A percentile compares a stretch with the other conserved stretches of the same genome.
phyloP scores from a whole-genome alignment of 2,329 filamentous ascomycete species.

The Pseudogymnoascus sp. region DNA sequence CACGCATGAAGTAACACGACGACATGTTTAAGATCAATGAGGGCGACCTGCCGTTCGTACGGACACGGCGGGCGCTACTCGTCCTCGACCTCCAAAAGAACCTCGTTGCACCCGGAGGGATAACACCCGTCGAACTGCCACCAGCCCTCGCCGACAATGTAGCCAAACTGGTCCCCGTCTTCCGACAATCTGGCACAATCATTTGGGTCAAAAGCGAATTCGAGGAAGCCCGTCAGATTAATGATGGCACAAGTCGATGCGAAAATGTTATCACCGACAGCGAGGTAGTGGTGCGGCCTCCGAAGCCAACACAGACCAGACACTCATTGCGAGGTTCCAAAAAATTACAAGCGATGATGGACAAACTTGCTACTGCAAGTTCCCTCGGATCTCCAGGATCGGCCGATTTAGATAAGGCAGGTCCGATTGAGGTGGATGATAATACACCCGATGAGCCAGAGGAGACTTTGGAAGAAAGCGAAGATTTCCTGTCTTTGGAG shows the following conservation, averaged over 20 bases:
- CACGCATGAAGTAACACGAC: neutral
- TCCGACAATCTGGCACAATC: constrained; percentile 64
- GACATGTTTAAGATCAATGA: constrained; percentile 49
- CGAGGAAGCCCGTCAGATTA: constrained; percentile 48
- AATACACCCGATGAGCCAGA: constrained; percentile 8
- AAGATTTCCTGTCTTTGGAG: constrained; percentile 23
- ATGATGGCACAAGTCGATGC: constrained; percentile 35
- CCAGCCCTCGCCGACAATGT: constrained; percentile 60
- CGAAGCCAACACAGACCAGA: neutral
- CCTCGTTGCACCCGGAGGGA: constrained; percentile 62
- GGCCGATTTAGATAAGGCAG: neutral
- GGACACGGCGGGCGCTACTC: constrained; percentile 62
- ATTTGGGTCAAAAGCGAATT: constrained; percentile 81
- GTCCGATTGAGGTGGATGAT: constrained; percentile 8
- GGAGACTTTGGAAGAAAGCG: constrained; percentile 9
- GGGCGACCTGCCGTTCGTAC: constrained; percentile 45
- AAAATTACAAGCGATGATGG: neutral
- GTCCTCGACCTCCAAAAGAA: constrained; percentile 87
- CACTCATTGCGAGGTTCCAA: neutral
- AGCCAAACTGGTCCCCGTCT: constrained; percentile 56
- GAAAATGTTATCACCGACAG: constrained; percentile 26
- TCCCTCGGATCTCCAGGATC: neutral
- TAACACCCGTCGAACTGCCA: constrained; percentile 56
- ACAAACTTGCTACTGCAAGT: neutral
- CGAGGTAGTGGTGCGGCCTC: constrained; percentile 14